Evolutionary conservation across 2,329 filamentous ascomycete species (phyloP).

Genomic region (Orbilia blumenaviensis): DNA sequence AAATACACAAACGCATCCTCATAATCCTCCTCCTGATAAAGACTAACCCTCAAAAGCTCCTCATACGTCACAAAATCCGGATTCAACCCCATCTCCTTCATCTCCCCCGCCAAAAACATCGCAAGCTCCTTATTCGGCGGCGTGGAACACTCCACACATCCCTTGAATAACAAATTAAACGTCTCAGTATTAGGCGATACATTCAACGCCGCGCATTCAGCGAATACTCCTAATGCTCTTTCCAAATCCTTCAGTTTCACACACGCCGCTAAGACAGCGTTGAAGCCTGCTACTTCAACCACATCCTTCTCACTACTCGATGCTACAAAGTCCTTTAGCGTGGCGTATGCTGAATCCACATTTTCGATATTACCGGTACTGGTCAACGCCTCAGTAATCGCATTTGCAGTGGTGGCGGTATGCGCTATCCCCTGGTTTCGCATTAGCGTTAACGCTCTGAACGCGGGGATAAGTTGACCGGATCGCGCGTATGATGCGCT

Average conservation of each 20-base stretch:
- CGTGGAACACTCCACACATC: conserved; percentile 61
- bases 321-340: conserved; percentile 36
- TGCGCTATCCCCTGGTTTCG: conserved; percentile 69
- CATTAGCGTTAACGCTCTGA: conserved; percentile 79
- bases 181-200: conserved; percentile 65
- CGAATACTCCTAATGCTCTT: conserved; percentile 70
- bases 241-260: conserved; percentile 63
- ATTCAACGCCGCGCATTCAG: conserved; percentile 64
- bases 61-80: conserved; percentile 72
- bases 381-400: conserved; percentile 68
- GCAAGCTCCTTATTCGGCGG: conserved; percentile 66
- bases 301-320: conserved; percentile 43
- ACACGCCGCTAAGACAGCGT: conserved; percentile 66
- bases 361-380: conserved; percentile 64
- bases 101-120: conserved; percentile 71
- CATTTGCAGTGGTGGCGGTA: conserved; percentile 70
- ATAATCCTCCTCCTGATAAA: conserved; percentile 61
- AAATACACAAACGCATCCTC: conserved; percentile 66
- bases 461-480: conserved; percentile 71
- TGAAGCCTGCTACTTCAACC: conserved; percentile 62
- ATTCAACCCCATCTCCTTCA: conserved; percentile 67
- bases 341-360: conserved; percentile 57
- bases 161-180: conserved; percentile 70
- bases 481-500: conserved; percentile 73
- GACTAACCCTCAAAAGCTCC: conserved; percentile 69